Base-by-base conservation (phyloP, 257 asterid species). In the Solanum peruvianum region DNA sequence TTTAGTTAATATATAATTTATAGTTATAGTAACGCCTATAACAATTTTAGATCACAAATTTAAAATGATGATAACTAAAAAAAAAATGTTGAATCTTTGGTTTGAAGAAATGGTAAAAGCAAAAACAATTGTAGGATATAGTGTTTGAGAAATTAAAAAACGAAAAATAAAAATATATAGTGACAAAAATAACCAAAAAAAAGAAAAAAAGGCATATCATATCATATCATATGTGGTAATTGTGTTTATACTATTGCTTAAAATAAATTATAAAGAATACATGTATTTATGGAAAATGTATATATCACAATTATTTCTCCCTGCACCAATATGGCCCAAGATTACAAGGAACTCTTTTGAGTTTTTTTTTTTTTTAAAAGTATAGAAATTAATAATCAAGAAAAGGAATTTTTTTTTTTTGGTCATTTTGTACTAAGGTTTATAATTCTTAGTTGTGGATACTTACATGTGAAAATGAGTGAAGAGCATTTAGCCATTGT, bases 381-480 rank as follows among this genome's bases (percentile, higher is more conserved):
- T 58, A 58, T 21, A 73, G 52, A 73, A 73, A 62, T 62, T 56
- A 56, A 56, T 56, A 56, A 56, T 25, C 31, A 73, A 39, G 33
- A 73, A 73, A 39, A 12, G 49, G 20, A 21, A 0, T 9, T 9
- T 42, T 35, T 37, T 72, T 44, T 21, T 8, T 25, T 41, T 23
- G 7, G 3, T 75, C 35, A 21, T 39, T 39, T 75, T 72, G 5
- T 15, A 15, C 44, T 3, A 31, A n/a, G 31, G 31, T 52, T 82
- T 23, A 8, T 27, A 11, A 56, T 18, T 66, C 25, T 31, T 56
- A 42, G 47, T 60, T 80, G 21, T 35, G 5, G 60, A 58, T 60
- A n/a, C 3, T 56, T 89, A 27, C 66, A 45, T 45, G 66, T 80
- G 84, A 80, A 20, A 83, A 87, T 87, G 89, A 84, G 85, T 70